phyloP scores from a whole-genome alignment of 1,284 basidiomycete genomes.

The Melampsora larici-populina region DNA sequence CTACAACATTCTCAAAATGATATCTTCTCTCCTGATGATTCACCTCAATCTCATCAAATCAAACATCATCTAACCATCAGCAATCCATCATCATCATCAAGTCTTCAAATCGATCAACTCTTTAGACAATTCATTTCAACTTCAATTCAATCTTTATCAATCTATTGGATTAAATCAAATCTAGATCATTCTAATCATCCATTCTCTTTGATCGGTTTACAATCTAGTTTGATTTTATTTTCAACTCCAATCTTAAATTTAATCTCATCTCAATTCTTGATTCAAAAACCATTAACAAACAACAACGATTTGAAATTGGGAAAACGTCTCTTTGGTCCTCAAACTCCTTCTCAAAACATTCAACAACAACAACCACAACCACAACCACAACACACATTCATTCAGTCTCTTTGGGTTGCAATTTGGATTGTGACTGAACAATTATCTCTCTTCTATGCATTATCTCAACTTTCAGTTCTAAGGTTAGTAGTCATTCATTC shows the following conservation, averaged over 20 bases:
- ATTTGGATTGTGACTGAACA: not conserved
- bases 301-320: not conserved
- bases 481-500: not conserved
- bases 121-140: not conserved
- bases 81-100: not conserved
- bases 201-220: not conserved
- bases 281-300: not conserved
- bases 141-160: not conserved
- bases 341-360: not conserved
- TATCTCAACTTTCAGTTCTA: constrained; percentile 10
- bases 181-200: not conserved
- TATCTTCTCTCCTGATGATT: not conserved
- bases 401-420: not conserved
- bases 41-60: not conserved
- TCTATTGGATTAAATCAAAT: not conserved
- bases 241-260: not conserved
- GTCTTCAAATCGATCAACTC: not conserved
- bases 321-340: not conserved
- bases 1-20: not conserved
- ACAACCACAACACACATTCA: too few relatives aligned
- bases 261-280: too few relatives aligned
- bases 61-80: not conserved
- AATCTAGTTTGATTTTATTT: constrained; percentile 10
- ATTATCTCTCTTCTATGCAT: not conserved
- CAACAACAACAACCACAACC: too few relatives aligned